Evolutionary conservation across 768 basidiomycete genomes (phyloP).

Genomic region (Russula dissimulans): DNA sequence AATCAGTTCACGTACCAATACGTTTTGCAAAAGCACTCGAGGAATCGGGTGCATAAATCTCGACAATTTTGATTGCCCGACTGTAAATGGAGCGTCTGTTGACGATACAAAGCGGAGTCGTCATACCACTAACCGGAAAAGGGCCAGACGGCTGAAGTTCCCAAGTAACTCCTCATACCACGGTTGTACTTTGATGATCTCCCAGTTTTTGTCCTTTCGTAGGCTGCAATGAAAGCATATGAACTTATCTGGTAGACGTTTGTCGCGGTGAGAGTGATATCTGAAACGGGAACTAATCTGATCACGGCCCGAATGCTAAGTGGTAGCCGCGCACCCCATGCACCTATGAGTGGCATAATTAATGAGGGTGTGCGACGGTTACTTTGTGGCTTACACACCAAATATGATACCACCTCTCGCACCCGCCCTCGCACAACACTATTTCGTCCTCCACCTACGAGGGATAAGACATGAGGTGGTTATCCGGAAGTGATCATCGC

Average conservation of each 20-base stretch:
- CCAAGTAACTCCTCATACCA: conserved; percentile 50
- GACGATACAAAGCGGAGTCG: neutral
- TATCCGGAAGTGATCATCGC: neutral
- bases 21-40: conserved; percentile 46
- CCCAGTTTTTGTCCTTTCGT: conserved; percentile 49
- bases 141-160: conserved; percentile 59
- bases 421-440: conserved; percentile 64
- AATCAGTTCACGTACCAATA: conserved; percentile 39
- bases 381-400: conserved; percentile 40
- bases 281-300: conserved; percentile 27
- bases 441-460: conserved; percentile 42
- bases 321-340: conserved; percentile 38
- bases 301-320: neutral
- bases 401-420: conserved; percentile 64
- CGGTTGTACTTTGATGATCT: conserved; percentile 48
- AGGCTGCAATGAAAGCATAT: conserved; percentile 59
- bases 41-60: conserved; percentile 36
- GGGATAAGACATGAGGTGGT: neutral
- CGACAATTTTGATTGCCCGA: conserved; percentile 62
- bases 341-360: conserved; percentile 34
- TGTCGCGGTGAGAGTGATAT: conserved; percentile 52
- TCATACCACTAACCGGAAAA: conserved; percentile 46
- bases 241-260: conserved; percentile 50
- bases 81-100: conserved; percentile 26
- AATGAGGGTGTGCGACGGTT: neutral